These are phyloP conservation scores for Phalaenopsis hybrid DNA, from an alignment of 116 monocot genomes.

Conservation along the genomic window DNA sequence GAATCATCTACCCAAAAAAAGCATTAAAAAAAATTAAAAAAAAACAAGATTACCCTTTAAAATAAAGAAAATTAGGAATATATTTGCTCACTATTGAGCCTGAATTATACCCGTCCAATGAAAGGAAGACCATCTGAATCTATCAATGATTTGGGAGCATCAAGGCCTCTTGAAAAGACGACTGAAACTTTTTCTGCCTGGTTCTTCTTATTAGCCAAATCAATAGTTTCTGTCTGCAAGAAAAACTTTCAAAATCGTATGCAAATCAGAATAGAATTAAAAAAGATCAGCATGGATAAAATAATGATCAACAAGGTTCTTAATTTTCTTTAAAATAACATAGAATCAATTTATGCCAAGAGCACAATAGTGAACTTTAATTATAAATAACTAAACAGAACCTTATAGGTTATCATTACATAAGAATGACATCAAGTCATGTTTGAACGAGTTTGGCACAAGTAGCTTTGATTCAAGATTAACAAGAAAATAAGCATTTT, in stretches of 20 bases:
- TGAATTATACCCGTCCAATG: constrained; percentile 66
- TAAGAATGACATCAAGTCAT: background rate
- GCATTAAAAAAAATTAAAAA: background rate
- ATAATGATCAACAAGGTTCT: background rate
- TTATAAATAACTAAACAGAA: background rate
- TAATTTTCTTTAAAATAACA: background rate
- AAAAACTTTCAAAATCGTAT: background rate
- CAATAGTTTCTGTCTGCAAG: constrained; percentile 71
- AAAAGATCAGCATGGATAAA: background rate
- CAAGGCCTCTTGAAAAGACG: constrained; percentile 53
- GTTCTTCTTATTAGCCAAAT: constrained; percentile 41
- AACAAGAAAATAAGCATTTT: background rate
- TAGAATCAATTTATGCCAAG: background rate
- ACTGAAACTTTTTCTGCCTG: constrained; percentile 35
- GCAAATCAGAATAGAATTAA: background rate
- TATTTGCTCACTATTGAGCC: background rate
- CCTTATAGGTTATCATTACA: background rate
- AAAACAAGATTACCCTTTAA: background rate
- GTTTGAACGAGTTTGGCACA: background rate
- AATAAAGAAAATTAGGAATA: background rate
- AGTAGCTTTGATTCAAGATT: background rate
- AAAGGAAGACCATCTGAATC: constrained; percentile 94
- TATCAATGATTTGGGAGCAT: constrained; percentile 26
- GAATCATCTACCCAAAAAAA: constrained; percentile 34
- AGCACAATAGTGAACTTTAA: background rate